phyloP scores from a whole-genome alignment of 345 rosid species.

The Anastatica hierochuntica region DNA sequence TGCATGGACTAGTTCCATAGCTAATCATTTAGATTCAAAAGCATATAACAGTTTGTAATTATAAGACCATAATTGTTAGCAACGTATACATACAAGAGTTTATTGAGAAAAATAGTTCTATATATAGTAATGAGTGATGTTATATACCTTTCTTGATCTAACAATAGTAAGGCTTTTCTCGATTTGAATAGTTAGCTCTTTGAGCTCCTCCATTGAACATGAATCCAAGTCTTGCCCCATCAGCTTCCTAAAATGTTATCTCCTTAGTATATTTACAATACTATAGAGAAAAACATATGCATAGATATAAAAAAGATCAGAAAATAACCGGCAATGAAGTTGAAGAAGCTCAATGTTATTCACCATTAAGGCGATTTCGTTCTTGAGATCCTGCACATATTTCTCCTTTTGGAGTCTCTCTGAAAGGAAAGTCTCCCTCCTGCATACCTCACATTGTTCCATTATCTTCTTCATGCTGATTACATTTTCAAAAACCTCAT shows the following conservation, averaged over 20 bases:
- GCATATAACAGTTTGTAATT: too few relatives aligned
- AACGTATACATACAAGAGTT: too few relatives aligned
- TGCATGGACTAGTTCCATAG: too few relatives aligned
- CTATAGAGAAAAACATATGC: background rate
- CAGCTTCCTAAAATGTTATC: constrained; percentile 35
- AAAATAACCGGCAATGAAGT: constrained; percentile 33
- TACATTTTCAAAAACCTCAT: background rate
- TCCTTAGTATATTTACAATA: too few relatives aligned
- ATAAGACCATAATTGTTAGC: too few relatives aligned
- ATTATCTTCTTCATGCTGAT: constrained; percentile 38
- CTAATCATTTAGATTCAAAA: too few relatives aligned
- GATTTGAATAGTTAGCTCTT: constrained; percentile 31
- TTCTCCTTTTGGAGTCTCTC: constrained; percentile 5
- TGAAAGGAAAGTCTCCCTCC: constrained; percentile 7
- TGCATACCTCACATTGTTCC: constrained; percentile 29
- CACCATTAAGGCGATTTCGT: constrained; percentile 32
- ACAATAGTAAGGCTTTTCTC: constrained; percentile 38
- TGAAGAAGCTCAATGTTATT: constrained; percentile 43
- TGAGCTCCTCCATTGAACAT: constrained; percentile 39
- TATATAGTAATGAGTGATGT: too few relatives aligned
- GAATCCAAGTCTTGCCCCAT: constrained; percentile 41
- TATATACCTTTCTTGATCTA: constrained; percentile 52
- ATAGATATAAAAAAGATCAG: background rate
- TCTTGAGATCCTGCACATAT: constrained; percentile 34
- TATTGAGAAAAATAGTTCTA: too few relatives aligned